Base-by-base conservation (phyloP, 768 basidiomycete genomes). In the Inosperma sp. region DNA sequence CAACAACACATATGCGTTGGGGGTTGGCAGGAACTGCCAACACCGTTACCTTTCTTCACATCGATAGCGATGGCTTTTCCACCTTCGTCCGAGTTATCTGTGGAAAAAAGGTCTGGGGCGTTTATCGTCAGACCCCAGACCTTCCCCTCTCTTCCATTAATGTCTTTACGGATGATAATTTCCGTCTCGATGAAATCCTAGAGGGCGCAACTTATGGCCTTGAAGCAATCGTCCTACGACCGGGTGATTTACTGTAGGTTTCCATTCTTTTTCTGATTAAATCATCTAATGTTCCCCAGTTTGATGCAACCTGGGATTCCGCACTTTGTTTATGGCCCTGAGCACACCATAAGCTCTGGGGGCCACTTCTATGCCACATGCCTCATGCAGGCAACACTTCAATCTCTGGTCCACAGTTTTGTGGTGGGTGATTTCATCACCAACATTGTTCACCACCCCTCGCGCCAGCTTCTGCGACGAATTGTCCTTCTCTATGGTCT, bases 291-390 rank as follows among this genome's bases (percentile, higher is more conserved):
- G 9, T 10, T 10, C 14, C 21, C 8, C 4, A 64, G 65, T 41
- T 46, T 59, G 12, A 57, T 66, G 56, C 31, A 51, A 0, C 62
- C 65, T 1, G 56, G 56, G 16, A 59, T 48, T 5, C 26, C 50
- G 0, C 59, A 63, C 34, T 22, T 41, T 0, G n/a, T n/a, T n/a
- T n/a, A n/a, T n/a, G n/a, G n/a, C n/a, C n/a, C n/a, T n/a, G n/a
- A n/a, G n/a, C n/a, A 53, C 37, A 17, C 59, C 7, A 56, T 65
- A 7, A 61, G 56, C 17, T 27, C 30, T 8, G 64, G 65, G 4
- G 56, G 58, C 5, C 62, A 65, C 41, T 64, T 55, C 27, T 60
- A 61, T 29, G 19, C 57, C 0, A 40, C 56, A 0, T 26, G 39
- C 7, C 53, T 51, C 0, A 49, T 66, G n/a, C 37, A 45, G n/a